These are phyloP conservation scores for Aspergillus sojae DNA, from an alignment of 2,329 filamentous ascomycete genomes.

Conservation along the genomic window DNA sequence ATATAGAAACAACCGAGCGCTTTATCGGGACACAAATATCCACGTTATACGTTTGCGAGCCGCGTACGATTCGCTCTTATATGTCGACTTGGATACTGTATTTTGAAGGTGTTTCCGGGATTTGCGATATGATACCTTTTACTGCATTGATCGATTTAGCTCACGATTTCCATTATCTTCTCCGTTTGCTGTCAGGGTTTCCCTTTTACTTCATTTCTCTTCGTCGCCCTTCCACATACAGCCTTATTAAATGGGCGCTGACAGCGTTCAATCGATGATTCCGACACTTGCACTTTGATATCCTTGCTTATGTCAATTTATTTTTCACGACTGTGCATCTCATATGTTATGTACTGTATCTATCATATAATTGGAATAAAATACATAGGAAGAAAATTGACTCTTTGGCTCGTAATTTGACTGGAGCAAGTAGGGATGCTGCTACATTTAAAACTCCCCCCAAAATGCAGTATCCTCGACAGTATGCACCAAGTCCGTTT, in stretches of 20 bases:
- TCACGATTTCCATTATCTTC: slow-evolving; percentile 18
- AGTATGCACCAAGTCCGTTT: neutral
- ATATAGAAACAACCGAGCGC: slow-evolving; percentile 1
- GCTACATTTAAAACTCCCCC: neutral
- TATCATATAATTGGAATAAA: slow-evolving; percentile 13
- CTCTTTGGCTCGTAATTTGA: neutral
- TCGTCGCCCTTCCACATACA: slow-evolving; percentile 1
- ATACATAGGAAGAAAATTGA: slow-evolving; percentile 6
- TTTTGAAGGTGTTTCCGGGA: slow-evolving; percentile 24
- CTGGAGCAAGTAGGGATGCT: neutral
- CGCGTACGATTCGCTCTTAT: slow-evolving; percentile 11
- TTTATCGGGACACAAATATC: slow-evolving; percentile 14
- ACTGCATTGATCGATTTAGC: slow-evolving; percentile 25
- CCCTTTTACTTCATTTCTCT: slow-evolving; percentile 4
- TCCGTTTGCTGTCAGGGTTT: slow-evolving; percentile 11
- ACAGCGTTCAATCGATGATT: slow-evolving; percentile 23
- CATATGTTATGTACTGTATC: slow-evolving; percentile 23
- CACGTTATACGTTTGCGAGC: slow-evolving; percentile 14
- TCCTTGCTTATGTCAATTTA: slow-evolving; percentile 19
- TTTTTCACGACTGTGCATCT: slow-evolving; percentile 26
- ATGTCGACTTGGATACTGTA: slow-evolving; percentile 17
- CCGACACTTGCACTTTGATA: slow-evolving; percentile 9
- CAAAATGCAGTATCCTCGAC: neutral
- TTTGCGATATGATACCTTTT: slow-evolving; percentile 35
- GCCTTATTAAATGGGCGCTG: slow-evolving; percentile 19